Conservation (phyloP, 306 rosid species). For the Oxytropis ochrocephala region DNA sequence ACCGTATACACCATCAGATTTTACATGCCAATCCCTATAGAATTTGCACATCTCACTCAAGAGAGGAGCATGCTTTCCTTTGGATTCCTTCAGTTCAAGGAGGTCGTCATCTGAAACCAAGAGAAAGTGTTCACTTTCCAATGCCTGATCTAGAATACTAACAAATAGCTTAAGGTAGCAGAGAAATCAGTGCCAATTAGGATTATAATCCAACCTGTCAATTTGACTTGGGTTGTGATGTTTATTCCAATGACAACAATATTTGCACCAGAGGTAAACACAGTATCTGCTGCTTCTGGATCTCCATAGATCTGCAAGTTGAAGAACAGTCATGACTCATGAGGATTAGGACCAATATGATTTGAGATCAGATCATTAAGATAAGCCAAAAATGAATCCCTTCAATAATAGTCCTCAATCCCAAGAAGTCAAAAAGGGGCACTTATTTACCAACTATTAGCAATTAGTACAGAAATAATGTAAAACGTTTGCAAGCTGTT, state of each 20-base stretch:
- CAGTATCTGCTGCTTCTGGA: slow-evolving; percentile 95
- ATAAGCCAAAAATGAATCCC: background rate
- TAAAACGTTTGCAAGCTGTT: background rate
- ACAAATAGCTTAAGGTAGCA: slow-evolving; percentile 1
- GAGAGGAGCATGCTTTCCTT: slow-evolving; percentile 62
- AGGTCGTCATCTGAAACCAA: slow-evolving; percentile 75
- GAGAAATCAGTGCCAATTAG: slow-evolving; percentile 11
- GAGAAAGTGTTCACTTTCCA: slow-evolving; percentile 13
- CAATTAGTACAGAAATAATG: background rate
- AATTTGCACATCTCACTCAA: slow-evolving; percentile 65
- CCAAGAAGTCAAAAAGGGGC: background rate
- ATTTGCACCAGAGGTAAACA: slow-evolving; percentile 90
- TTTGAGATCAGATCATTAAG: background rate
- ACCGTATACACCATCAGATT: slow-evolving; percentile 83
- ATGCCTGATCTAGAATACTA: background rate
- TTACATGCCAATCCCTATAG: slow-evolving; percentile 92
- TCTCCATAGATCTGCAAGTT: slow-evolving; percentile 75
- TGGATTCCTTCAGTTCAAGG: slow-evolving; percentile 61
- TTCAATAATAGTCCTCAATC: background rate
- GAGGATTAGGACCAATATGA: background rate
- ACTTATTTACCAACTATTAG: background rate
- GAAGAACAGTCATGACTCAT: slow-evolving; percentile 13
- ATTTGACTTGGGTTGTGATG: slow-evolving; percentile 74
- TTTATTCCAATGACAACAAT: slow-evolving; percentile 85
- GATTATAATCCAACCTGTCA: slow-evolving; percentile 49